A percentile compares a stretch with the other conserved stretches of the same genome.
phyloP scores from a whole-genome alignment of 306 rosid species.

The Sindora glabra region DNA sequence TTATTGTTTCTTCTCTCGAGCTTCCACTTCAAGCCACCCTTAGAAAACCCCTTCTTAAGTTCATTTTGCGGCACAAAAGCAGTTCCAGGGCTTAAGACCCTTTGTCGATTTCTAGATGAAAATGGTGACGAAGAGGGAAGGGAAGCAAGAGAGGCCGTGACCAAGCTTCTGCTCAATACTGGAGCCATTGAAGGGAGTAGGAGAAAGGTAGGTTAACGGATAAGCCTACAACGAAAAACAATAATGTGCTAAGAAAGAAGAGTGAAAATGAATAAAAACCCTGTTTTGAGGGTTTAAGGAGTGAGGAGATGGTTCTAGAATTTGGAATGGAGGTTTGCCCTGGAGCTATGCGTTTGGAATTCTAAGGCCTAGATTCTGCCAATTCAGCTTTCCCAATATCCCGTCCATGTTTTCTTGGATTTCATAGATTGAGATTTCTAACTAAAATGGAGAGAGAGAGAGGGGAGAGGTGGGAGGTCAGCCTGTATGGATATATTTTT shows the following conservation, averaged over 20 bases:
- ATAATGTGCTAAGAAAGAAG: no score
- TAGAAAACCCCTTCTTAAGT: conserved; percentile 25
- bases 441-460: no score
- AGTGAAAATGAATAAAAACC: no score
- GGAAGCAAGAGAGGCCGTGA: conserved; percentile 49
- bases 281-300: conserved; percentile 30
- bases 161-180: conserved; percentile 57
- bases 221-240: no score
- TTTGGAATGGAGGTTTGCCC: neutral
- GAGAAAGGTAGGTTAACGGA: no score
- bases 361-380: conserved; percentile 36
- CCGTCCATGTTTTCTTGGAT: neutral
- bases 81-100: conserved; percentile 29
- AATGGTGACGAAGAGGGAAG: conserved; percentile 52
- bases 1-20: conserved; percentile 29
- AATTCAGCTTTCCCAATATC: conserved; percentile 29
- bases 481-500: no score
- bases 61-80: conserved; percentile 52
- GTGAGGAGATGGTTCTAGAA: conserved; percentile 40
- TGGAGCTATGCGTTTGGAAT: conserved; percentile 18
- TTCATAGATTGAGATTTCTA: no score
- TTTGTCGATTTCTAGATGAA: conserved; percentile 15
- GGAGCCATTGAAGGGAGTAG: conserved; percentile 96
- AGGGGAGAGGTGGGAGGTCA: no score
- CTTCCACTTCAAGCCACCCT: conserved; percentile 49